Base-by-base conservation (phyloP, 345 rosid species). In the Bruguiera sexangula region DNA sequence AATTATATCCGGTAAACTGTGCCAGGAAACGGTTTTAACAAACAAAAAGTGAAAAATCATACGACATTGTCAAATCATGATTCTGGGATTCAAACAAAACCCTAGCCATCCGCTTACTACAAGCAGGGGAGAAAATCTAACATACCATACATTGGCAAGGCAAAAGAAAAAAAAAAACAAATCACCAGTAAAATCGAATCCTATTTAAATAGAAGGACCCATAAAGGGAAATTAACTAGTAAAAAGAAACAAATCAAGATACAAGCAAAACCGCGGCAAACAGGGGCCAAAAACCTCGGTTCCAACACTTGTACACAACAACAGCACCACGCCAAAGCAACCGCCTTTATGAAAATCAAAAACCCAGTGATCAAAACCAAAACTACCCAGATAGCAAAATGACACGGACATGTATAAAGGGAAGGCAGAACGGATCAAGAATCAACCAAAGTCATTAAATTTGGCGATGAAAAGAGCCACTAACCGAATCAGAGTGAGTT, bases 401-500 rank as follows among this genome's bases (percentile, higher is more conserved):
- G 67, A 67, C 55, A 53, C 48, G 50, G 72, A 68, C 22, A 56
- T 43, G 63, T 75, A 72, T 6, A 75, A 75, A 76, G 80, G 75
- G 66, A 46, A 72, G 30, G 66, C 22, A 59, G 57, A 54, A 67
- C 7, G 54, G 73, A 70, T 70, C 37, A 67, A 80, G 50, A 82
- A 77, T 56, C 66, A 74, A 76, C 29, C 19, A 50, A 8, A 13
- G 36, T 29, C 36, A 69, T 60, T 19, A 22, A 54, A 36, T 67
- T 67, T 5, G 48, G 31, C 67, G 74, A 62, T 69, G 69, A 58
- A 75, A 70, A 73, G 50, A 43, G 50, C 19, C 50, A 75, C 83
- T 79, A 72, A 84, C 85, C 73, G 60, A 71, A 69, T 54, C 58
- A 73, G 52, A 37, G 62, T 60, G 67, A 27, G 66, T 56, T 55